Conservation (phyloP, 495 filamentous ascomycete genomes). For the Cercophora newfieldiana region DNA sequence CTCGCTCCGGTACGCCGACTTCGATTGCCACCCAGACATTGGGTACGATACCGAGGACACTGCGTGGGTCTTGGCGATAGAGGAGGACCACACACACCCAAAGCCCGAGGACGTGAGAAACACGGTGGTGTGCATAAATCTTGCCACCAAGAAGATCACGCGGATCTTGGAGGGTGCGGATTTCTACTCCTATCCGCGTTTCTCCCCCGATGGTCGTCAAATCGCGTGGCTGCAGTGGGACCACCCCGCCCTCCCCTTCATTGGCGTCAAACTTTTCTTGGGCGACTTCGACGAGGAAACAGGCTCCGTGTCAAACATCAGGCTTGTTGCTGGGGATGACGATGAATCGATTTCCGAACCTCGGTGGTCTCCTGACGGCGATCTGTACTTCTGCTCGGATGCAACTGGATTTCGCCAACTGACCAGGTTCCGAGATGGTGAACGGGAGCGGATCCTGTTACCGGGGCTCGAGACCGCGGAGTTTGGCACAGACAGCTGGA, state of each 20-base stretch:
- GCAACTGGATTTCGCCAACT: slow-evolving; percentile 47
- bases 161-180: slow-evolving; percentile 41
- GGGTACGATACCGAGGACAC: not conserved
- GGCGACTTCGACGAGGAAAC: slow-evolving; percentile 28
- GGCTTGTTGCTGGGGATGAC: slow-evolving; percentile 32
- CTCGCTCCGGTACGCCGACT: slow-evolving; percentile 41
- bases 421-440: slow-evolving; percentile 21
- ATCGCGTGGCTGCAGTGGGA: slow-evolving; percentile 53
- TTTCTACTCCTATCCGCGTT: slow-evolving; percentile 52
- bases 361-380: slow-evolving; percentile 45
- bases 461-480: slow-evolving; percentile 41
- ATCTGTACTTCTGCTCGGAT: slow-evolving; percentile 46
- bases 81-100: slow-evolving; percentile 44
- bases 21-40: slow-evolving; percentile 37
- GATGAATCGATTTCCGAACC: slow-evolving; percentile 45
- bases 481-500: slow-evolving; percentile 42
- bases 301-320: not conserved
- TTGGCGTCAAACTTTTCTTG: slow-evolving; percentile 42
- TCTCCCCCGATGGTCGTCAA: slow-evolving; percentile 43
- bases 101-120: slow-evolving; percentile 35
- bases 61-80: slow-evolving; percentile 44
- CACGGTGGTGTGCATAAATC: slow-evolving; percentile 39
- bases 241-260: slow-evolving; percentile 54
- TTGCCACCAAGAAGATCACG: slow-evolving; percentile 22
- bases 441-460: slow-evolving; percentile 26